A percentile compares a stretch with the other conserved stretches of the same genome.
phyloP scores from a whole-genome alignment of 164 flowering plant species.

The Chloranthus sessilifolius region DNA sequence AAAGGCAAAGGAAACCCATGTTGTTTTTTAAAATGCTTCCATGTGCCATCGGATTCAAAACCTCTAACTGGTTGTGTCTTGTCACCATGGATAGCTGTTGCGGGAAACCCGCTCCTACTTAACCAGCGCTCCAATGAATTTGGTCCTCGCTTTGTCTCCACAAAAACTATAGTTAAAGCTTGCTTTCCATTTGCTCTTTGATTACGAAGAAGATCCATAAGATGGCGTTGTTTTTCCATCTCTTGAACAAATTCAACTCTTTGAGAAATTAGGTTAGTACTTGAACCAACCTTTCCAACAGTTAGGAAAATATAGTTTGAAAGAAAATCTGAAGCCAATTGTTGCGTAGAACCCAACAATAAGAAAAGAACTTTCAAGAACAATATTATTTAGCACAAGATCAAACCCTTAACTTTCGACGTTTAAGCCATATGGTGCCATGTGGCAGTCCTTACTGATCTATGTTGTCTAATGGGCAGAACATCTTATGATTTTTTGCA shows the following conservation, averaged over 20 bases:
- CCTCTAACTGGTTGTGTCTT: conserved; percentile 52
- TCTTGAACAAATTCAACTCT: conserved; percentile 49
- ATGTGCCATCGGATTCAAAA: no score
- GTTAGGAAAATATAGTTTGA: conserved; percentile 47
- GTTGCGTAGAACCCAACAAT: no score
- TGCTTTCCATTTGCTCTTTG: conserved; percentile 37
- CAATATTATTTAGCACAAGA: no score
- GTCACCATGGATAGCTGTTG: conserved; percentile 63
- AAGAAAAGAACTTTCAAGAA: conserved; percentile 1
- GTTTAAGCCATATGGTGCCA: no score
- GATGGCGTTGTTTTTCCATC: conserved; percentile 35
- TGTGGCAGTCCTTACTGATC: no score
- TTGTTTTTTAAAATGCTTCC: no score
- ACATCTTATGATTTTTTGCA: no score
- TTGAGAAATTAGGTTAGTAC: conserved; percentile 48
- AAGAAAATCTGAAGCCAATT: conserved; percentile 55
- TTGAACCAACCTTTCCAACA: conserved; percentile 62
- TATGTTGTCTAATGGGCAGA: no score
- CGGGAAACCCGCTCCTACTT: conserved; percentile 42
- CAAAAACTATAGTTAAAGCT: conserved; percentile 51
- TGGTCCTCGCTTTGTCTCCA: conserved; percentile 59
- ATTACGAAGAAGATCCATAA: conserved; percentile 38
- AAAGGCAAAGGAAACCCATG: no score
- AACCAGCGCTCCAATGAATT: conserved; percentile 48
- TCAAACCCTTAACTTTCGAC: no score